phyloP scores from a whole-genome alignment of 106 monocot species.

The Acanthochlamys bracteata region DNA sequence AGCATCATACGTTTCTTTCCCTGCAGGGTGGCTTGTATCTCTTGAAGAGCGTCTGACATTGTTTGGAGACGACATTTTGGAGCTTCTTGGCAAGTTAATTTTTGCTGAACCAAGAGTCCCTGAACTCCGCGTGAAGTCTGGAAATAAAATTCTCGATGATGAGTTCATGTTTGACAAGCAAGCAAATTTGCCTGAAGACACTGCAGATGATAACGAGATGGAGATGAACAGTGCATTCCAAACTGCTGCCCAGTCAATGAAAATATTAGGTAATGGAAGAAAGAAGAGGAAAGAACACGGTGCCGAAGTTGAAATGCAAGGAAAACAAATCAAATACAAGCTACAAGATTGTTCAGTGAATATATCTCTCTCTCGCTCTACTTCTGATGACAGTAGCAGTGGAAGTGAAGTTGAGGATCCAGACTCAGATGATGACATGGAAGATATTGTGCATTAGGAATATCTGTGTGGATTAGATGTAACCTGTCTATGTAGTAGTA shows the following conservation, averaged over 20 bases:
- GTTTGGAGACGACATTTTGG: constrained; percentile 29
- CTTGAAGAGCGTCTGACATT: constrained; percentile 45
- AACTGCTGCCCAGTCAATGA: constrained; percentile 46
- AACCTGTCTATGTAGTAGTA: no score
- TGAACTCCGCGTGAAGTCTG: background rate
- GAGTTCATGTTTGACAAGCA: constrained; percentile 57
- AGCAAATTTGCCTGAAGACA: constrained; percentile 4
- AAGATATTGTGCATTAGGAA: constrained; percentile 10
- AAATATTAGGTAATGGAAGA: constrained; percentile 11
- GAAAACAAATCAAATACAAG: constrained; percentile 40
- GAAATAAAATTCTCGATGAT: constrained; percentile 25
- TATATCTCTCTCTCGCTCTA: constrained; percentile 6
- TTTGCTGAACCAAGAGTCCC: constrained; percentile 23
- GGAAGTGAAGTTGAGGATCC: constrained; percentile 56
- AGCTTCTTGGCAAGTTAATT: constrained; percentile 18
- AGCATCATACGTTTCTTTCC: background rate
- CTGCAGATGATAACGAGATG: constrained; percentile 26
- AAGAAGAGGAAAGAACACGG: constrained; percentile 32
- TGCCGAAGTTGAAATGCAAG: constrained; percentile 12
- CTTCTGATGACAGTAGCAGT: constrained; percentile 17
- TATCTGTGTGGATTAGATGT: no score
- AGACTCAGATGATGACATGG: constrained; percentile 46
- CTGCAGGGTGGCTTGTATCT: constrained; percentile 51
- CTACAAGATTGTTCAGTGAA: constrained; percentile 16
- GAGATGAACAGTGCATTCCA: constrained; percentile 39